Evolutionary conservation across 352 stramenopile genomes (phyloP).

Genomic region (Globisporangium recalcitrans): DNA sequence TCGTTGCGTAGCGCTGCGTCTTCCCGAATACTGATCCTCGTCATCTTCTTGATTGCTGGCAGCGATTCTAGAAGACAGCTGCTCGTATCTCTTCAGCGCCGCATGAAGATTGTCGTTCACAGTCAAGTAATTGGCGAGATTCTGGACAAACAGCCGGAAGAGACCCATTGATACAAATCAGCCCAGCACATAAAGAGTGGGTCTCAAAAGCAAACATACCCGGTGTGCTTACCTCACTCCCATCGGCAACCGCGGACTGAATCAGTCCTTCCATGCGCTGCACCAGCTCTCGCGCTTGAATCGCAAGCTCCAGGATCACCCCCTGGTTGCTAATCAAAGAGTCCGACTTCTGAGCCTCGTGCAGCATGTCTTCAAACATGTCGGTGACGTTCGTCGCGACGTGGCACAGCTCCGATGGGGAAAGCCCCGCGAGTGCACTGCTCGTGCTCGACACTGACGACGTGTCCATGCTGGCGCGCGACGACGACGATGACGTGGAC

Average conservation of each 20-base stretch:
- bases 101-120: slow-evolving; percentile 66
- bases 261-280: slow-evolving; percentile 62
- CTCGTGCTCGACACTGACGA: slow-evolving; percentile 43
- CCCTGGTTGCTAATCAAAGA: slow-evolving; percentile 38
- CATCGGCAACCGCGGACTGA: slow-evolving; percentile 45
- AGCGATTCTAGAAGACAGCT: slow-evolving; percentile 20
- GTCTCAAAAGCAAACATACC: neutral
- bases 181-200: neutral
- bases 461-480: slow-evolving; percentile 22
- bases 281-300: slow-evolving; percentile 54
- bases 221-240: slow-evolving; percentile 30
- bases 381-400: slow-evolving; percentile 63
- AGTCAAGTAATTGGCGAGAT: slow-evolving; percentile 59
- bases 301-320: slow-evolving; percentile 67
- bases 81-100: slow-evolving; percentile 56
- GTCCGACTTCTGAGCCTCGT: slow-evolving; percentile 47
- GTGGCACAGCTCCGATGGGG: slow-evolving; percentile 51
- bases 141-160: slow-evolving; percentile 13
- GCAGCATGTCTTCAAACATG: slow-evolving; percentile 84
- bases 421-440: slow-evolving; percentile 45
- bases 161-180: neutral
- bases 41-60: slow-evolving; percentile 23
- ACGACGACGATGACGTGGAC: slow-evolving; percentile 10
- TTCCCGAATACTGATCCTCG: neutral
- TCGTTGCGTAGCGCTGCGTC: neutral